Percentiles rank a stretch among this genome's conserved stretches.
These are phyloP conservation scores for Monosporascus sp. DNA, from an alignment of 2,329 filamentous ascomycete species.

Conservation along the genomic window DNA sequence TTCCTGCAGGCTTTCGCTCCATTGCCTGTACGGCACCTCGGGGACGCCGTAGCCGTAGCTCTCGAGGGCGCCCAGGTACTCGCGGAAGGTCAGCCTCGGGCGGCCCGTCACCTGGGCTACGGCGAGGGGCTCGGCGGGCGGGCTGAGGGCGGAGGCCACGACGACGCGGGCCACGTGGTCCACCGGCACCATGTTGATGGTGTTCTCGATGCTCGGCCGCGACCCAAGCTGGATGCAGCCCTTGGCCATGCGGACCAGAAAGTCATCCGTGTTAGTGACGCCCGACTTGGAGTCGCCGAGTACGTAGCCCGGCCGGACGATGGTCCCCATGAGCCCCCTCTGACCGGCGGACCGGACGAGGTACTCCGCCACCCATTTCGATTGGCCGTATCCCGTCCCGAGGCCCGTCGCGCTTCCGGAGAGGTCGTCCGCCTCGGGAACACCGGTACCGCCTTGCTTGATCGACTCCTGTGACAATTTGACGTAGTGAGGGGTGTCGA, in stretches of 20 bases:
- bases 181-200: conserved; percentile 85
- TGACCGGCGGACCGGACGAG: background rate
- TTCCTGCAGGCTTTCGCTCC: too few relatives aligned
- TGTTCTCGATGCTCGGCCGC: conserved; percentile 75
- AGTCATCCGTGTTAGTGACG: conserved; percentile 78
- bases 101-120: conserved; percentile 40
- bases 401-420: background rate
- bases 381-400: background rate
- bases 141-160: conserved; percentile 65
- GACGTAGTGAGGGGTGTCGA: background rate
- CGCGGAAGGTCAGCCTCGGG: too few relatives aligned
- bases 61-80: too few relatives aligned
- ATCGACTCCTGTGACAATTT: background rate
- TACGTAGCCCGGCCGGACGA: conserved; percentile 60
- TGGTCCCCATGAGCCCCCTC: background rate
- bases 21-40: too few relatives aligned
- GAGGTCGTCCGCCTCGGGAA: background rate
- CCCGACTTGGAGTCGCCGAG: conserved; percentile 66
- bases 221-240: conserved; percentile 74
- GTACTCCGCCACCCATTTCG: background rate
- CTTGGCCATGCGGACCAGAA: conserved; percentile 80
- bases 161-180: conserved; percentile 78
- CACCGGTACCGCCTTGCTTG: background rate
- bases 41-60: too few relatives aligned
- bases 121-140: conserved; percentile 39